These are phyloP conservation scores for Amphibolis antarctica DNA, from an alignment of 106 monocot species.

Conservation along the genomic window DNA sequence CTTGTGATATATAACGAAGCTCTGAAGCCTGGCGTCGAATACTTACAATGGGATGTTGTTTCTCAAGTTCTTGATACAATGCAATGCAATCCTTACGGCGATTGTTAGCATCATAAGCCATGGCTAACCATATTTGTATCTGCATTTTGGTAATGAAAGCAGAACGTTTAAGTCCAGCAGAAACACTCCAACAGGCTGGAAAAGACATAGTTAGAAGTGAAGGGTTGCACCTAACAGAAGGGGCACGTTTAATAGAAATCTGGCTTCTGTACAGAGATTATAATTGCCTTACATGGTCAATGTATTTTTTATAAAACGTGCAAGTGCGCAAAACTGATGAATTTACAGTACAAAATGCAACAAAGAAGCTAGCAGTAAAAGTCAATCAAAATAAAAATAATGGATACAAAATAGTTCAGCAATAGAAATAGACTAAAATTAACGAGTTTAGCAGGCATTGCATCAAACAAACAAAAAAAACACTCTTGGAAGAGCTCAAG, in stretches of 20 bases:
- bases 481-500: too few relatives aligned
- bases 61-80: conserved; percentile 72
- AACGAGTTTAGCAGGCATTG: too few relatives aligned
- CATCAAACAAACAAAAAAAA: too few relatives aligned
- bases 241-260: not conserved
- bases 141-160: conserved; percentile 15
- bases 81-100: conserved; percentile 89
- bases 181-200: not conserved
- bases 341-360: too few relatives aligned
- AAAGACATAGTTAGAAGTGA: not conserved
- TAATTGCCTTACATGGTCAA: too few relatives aligned
- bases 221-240: not conserved
- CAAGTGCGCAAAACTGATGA: too few relatives aligned
- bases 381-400: too few relatives aligned
- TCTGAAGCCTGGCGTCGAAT: conserved; percentile 93
- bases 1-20: conserved; percentile 81
- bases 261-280: not conserved
- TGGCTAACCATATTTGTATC: conserved; percentile 99
- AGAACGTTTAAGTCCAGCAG: not conserved
- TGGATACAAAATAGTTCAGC: too few relatives aligned
- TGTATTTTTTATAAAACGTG: too few relatives aligned
- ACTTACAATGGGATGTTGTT: conserved; percentile 62
- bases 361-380: too few relatives aligned
- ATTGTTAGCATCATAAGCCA: conserved; percentile 97
- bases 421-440: too few relatives aligned